Evolutionary conservation across 2,329 filamentous ascomycete species (phyloP).

Genomic region (Claviceps maximensis): DNA sequence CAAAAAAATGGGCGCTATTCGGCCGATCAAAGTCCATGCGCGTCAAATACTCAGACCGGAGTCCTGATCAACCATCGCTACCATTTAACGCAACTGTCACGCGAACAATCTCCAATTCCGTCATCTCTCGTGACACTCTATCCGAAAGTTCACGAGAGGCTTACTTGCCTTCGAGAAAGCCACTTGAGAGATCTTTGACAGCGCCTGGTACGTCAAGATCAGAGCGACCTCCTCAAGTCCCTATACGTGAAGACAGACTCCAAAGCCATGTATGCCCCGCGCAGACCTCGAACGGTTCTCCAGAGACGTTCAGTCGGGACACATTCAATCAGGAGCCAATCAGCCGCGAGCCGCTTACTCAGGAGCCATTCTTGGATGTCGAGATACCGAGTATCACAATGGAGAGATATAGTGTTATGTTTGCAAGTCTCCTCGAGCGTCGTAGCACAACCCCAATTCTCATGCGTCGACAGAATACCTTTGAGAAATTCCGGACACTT

Average conservation of each 20-base stretch:
- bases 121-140: background rate
- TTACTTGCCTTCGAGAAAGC: background rate
- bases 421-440: slow-evolving; percentile 55
- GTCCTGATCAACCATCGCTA: slow-evolving; percentile 7
- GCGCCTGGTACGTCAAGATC: background rate
- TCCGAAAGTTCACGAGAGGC: background rate
- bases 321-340: too few relatives aligned
- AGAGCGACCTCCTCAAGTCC: background rate
- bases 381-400: slow-evolving; percentile 69
- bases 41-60: slow-evolving; percentile 6
- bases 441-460: slow-evolving; percentile 28
- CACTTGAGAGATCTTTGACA: slow-evolving; percentile 1
- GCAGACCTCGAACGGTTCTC: background rate
- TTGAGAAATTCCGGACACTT: slow-evolving; percentile 32
- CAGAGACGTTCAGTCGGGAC: background rate
- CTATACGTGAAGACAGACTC: background rate
- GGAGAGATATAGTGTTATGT: slow-evolving; percentile 93
- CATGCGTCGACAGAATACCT: slow-evolving; percentile 43
- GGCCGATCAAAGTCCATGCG: slow-evolving; percentile 27
- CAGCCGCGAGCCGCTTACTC: background rate
- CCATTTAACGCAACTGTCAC: background rate
- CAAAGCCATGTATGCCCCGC: background rate
- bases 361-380: slow-evolving; percentile 47
- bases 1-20: slow-evolving; percentile 47
- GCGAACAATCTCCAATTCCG: background rate